Evolutionary conservation across 2,329 filamentous ascomycete genomes (phyloP).

Genomic region (Zelopaecilomyces penicillatus): DNA sequence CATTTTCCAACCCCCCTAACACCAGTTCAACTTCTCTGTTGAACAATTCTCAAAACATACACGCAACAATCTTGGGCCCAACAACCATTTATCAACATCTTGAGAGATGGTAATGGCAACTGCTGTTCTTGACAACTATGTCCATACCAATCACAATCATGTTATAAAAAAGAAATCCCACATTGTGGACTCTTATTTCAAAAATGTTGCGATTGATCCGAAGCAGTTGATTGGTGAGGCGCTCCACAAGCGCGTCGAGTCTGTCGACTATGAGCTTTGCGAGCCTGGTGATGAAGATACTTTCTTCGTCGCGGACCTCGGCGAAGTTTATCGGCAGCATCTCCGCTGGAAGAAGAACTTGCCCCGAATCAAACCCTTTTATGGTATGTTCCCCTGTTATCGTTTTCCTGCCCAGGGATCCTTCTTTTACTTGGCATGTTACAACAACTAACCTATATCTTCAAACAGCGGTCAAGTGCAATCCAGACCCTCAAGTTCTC

Average conservation of each 20-base stretch:
- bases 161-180: constrained; percentile 38
- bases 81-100: constrained; percentile 8
- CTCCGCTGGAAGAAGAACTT: constrained; percentile 96
- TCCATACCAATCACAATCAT: constrained; percentile 42
- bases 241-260: constrained; percentile 74
- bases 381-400: constrained; percentile 52
- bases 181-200: constrained; percentile 28
- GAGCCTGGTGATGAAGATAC: constrained; percentile 91
- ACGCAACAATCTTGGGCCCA: constrained; percentile 5
- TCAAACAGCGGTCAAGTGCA: constrained; percentile 87
- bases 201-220: constrained; percentile 41
- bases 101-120: constrained; percentile 60
- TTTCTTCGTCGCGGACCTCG: constrained; percentile 96
- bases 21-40: constrained; percentile 29
- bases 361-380: constrained; percentile 88
- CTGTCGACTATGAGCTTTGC: constrained; percentile 79
- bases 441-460: constrained; percentile 6
- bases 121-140: constrained; percentile 46
- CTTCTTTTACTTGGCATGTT: neutral
- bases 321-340: constrained; percentile 97
- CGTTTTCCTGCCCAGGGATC: neutral
- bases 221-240: constrained; percentile 82
- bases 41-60: constrained; percentile 11
- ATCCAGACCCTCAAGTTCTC: constrained; percentile 84
- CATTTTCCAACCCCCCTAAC: constrained; percentile 94